A percentile compares a stretch with the other conserved stretches of the same genome.
Evolutionary conservation across 2,329 filamentous ascomycete genomes (phyloP).

Genomic region (Coniochaeta sp.): DNA sequence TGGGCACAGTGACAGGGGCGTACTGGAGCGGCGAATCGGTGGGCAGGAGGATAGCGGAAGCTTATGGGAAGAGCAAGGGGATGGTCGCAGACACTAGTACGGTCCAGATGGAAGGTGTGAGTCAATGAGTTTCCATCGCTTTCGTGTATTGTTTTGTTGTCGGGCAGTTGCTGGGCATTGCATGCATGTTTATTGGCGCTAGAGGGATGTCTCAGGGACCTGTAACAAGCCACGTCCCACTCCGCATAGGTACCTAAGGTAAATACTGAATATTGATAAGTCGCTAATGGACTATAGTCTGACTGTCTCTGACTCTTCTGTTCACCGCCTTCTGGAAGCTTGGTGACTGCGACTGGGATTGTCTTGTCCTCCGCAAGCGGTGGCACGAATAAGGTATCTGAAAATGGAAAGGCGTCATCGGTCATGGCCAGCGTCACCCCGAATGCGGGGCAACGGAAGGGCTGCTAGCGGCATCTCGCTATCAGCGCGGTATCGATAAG

Average conservation of each 20-base stretch:
- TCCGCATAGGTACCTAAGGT: too few species aligned
- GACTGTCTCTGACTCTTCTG: too few species aligned
- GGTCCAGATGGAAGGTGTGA: background rate
- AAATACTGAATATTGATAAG: too few species aligned
- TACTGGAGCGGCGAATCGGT: constrained; percentile 87
- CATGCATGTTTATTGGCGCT: background rate
- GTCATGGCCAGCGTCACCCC: background rate
- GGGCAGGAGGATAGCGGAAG: constrained; percentile 54
- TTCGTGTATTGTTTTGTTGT: too few species aligned
- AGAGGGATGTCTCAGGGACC: background rate
- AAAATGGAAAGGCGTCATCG: background rate
- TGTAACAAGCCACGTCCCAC: too few species aligned
- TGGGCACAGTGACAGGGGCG: constrained; percentile 84
- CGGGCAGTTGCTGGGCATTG: background rate
- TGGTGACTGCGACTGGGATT: too few species aligned
- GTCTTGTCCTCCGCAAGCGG: background rate
- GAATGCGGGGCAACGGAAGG: background rate
- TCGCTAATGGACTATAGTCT: too few species aligned
- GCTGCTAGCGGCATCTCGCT: background rate
- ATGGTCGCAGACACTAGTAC: background rate
- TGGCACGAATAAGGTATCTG: background rate
- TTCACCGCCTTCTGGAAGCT: too few species aligned
- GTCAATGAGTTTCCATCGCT: background rate
- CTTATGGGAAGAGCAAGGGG: constrained; percentile 33
- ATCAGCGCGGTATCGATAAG: constrained; percentile 3